Conservation (phyloP, 2,329 filamentous ascomycete species). For the Aspergillus pseudoterreus region DNA sequence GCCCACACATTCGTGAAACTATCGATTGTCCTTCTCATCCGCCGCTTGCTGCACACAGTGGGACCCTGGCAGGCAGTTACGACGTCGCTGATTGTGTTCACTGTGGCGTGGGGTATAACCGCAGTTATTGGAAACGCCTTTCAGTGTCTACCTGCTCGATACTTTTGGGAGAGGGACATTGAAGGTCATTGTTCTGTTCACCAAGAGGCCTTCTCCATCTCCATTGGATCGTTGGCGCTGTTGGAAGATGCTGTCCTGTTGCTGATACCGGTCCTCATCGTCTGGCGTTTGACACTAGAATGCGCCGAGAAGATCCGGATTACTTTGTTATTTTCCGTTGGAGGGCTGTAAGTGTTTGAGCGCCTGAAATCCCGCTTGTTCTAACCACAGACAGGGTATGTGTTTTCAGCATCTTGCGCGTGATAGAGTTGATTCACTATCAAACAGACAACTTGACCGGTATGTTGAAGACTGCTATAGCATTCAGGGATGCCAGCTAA, state of each 20-base stretch:
- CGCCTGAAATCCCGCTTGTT: not conserved
- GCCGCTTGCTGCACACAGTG: not conserved
- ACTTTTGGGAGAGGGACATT: constrained; percentile 1
- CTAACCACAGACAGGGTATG: constrained; percentile 1
- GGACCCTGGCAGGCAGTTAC: not conserved
- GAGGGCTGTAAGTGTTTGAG: constrained; percentile 2
- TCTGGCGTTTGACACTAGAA: constrained; percentile 3
- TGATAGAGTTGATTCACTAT: constrained; percentile 3
- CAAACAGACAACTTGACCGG: not conserved
- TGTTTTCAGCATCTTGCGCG: constrained; percentile 3
- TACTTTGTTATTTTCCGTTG: constrained; percentile 3
- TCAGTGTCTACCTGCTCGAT: constrained; percentile 5
- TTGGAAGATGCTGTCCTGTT: constrained; percentile 4
- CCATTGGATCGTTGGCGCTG: constrained; percentile 1
- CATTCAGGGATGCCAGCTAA: not conserved
- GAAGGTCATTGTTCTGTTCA: constrained; percentile 1
- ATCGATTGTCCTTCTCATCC: constrained; percentile 6
- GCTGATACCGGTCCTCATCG: constrained; percentile 3
- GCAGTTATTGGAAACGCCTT: constrained; percentile 2
- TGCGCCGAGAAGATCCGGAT: constrained; percentile 1
- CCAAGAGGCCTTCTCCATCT: not conserved
- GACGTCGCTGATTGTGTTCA: constrained; percentile 3
- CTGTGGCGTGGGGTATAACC: constrained; percentile 5
- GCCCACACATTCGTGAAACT: constrained; percentile 5
- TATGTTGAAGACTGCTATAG: not conserved